Base-by-base conservation (phyloP, 208 protist genomes). In the Trypanosoma grayi region DNA sequence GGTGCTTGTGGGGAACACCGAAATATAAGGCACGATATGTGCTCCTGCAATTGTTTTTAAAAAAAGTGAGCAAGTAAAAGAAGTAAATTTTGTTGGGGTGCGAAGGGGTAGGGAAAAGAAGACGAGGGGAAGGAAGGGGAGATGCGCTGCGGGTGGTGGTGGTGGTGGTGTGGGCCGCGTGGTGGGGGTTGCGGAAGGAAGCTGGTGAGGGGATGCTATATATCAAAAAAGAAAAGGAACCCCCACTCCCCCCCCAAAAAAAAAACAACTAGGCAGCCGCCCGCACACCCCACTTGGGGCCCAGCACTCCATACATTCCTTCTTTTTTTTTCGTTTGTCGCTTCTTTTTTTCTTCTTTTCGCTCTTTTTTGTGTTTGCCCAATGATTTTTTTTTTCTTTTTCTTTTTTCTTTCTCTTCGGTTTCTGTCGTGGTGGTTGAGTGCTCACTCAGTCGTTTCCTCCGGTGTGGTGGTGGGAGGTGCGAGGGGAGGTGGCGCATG, bases 341-440 rank as follows among this genome's bases (percentile, higher is more conserved):
- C 7, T 44, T 40, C 28, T 8, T 45, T 40, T 24, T 25, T 24
- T 57, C 25, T 30, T 27, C 20, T 57, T 40, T 47, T 44, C 40
- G 37, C 33, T 57, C n/a, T 34, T 74, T 61, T 47, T 24, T 43
- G 8, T 48, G 18, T 52, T 20, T 50, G 20, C 52, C 54, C 3
- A 5, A 30, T 44, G 9, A 39, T 55, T 44, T 34, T 58, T 39
- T 34, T 16, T 48, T 31, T 25, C 37, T 44, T 50, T 22, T 52
- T 37, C 44, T 39, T 36, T 50, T 43, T 66, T 46, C 20, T 64
- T 58, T 64, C 27, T 20, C 30, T 34, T 61, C 36, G 33, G 9
- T 27, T 56, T 30, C 33, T 18, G 44, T 37, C 47, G 44, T 62
- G 22, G n/a, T n/a, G n/a, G n/a, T n/a, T n/a, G n/a, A n/a, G n/a